A percentile compares a stretch with the other conserved stretches of the same genome.
Evolutionary conservation across 2,329 filamentous ascomycete genomes (phyloP).

Genomic region (Chaetothyriales sp.): DNA sequence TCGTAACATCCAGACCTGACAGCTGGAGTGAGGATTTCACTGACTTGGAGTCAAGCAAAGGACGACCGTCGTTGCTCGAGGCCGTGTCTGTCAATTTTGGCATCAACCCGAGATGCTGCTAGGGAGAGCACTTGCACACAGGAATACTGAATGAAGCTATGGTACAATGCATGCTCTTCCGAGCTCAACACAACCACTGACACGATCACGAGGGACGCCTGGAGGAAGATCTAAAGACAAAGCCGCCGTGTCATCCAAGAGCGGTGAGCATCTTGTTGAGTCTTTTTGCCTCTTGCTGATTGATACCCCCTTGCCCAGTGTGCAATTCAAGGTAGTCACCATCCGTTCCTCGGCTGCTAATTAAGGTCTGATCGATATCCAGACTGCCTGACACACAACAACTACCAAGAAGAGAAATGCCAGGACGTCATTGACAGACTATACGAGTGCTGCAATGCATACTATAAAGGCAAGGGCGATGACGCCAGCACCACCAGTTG

Average conservation of each 20-base stretch:
- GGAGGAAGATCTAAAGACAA: conserved; percentile 57
- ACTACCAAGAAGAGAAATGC: conserved; percentile 76
- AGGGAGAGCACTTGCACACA: background rate
- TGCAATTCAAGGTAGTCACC: conserved; percentile 66
- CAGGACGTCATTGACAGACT: conserved; percentile 64
- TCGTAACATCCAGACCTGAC: too few species aligned
- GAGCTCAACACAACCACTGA: background rate
- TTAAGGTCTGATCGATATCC: conserved; percentile 4
- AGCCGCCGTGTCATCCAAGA: conserved; percentile 72
- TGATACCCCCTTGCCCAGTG: conserved; percentile 42
- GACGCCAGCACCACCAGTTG: conserved; percentile 67
- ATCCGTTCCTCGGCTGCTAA: background rate
- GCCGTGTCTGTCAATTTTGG: background rate
- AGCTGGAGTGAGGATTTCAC: too few species aligned
- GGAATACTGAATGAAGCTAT: background rate
- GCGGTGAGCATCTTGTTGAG: conserved; percentile 45
- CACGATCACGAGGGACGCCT: conserved; percentile 22
- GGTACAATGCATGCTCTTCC: background rate
- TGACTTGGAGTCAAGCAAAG: background rate
- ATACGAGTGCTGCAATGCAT: conserved; percentile 84
- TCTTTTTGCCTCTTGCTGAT: background rate
- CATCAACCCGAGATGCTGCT: too few species aligned
- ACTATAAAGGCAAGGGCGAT: conserved; percentile 70
- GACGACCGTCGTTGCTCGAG: background rate
- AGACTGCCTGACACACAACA: conserved; percentile 77